Evolutionary conservation across 2,329 filamentous ascomycete genomes (phyloP).

Genomic region (Didymella keratinophila): DNA sequence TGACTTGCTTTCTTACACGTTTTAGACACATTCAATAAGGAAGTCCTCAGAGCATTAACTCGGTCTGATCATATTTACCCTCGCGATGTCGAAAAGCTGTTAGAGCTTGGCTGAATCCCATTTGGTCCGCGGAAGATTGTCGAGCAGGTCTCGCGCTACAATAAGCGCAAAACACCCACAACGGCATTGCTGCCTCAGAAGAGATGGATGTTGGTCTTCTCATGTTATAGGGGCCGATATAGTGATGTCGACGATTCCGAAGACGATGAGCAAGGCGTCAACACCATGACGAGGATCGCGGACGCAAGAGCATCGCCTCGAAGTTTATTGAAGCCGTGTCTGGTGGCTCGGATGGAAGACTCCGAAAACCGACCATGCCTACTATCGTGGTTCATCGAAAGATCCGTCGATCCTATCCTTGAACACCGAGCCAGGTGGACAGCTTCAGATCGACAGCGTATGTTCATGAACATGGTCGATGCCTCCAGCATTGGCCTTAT

Average conservation of each 20-base stretch:
- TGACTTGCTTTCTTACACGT: too few species aligned
- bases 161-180: background rate
- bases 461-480: background rate
- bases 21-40: too few species aligned
- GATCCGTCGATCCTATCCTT: background rate
- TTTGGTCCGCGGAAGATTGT: background rate
- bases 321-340: background rate
- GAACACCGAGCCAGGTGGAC: background rate
- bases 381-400: background rate
- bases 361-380: background rate
- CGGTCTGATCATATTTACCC: too few species aligned
- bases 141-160: background rate
- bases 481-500: background rate
- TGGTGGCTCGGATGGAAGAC: background rate
- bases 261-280: background rate
- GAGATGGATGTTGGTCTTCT: background rate
- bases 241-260: background rate
- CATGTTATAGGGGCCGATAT: background rate
- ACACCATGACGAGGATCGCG: background rate
- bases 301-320: background rate
- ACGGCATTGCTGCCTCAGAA: background rate
- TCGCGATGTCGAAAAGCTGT: too few species aligned
- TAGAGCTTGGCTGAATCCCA: too few species aligned
- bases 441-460: background rate
- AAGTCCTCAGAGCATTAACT: too few species aligned